Conservation (phyloP, 768 basidiomycete species). For the Galerina sulciceps region DNA sequence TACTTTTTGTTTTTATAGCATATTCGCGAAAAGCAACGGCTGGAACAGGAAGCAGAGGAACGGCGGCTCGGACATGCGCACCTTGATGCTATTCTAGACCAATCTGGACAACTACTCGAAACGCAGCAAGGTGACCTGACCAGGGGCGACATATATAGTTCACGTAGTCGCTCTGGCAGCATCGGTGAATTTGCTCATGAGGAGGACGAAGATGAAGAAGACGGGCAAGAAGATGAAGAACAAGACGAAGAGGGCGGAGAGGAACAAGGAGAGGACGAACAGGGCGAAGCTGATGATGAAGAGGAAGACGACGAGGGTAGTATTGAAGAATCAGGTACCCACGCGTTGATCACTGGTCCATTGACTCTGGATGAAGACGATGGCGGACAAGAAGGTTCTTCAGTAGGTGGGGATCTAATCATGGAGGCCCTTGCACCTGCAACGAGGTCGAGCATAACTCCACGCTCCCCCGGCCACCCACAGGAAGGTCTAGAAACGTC, state of each 20-base stretch:
- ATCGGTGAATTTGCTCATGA: slow-evolving; percentile 36
- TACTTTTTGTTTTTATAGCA: slow-evolving; percentile 46
- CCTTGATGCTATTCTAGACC: slow-evolving; percentile 87
- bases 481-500: slow-evolving; percentile 11
- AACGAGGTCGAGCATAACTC: background rate
- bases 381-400: slow-evolving; percentile 7
- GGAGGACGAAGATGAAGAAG: slow-evolving; percentile 39
- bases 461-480: background rate
- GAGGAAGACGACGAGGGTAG: slow-evolving; percentile 24
- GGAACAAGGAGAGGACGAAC: background rate
- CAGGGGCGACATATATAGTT: slow-evolving; percentile 47
- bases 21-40: slow-evolving; percentile 71
- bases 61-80: slow-evolving; percentile 80
- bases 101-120: slow-evolving; percentile 85
- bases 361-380: background rate
- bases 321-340: slow-evolving; percentile 12
- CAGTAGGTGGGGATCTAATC: slow-evolving; percentile 1
- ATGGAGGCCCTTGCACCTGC: slow-evolving; percentile 4
- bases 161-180: slow-evolving; percentile 64
- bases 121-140: slow-evolving; percentile 78
- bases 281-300: slow-evolving; percentile 23
- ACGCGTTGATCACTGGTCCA: background rate
- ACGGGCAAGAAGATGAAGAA: slow-evolving; percentile 32
- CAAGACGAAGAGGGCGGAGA: slow-evolving; percentile 30
- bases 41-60: slow-evolving; percentile 75